Conservation (phyloP, 176 grass and related monocot genomes). For the Carex parvula region DNA sequence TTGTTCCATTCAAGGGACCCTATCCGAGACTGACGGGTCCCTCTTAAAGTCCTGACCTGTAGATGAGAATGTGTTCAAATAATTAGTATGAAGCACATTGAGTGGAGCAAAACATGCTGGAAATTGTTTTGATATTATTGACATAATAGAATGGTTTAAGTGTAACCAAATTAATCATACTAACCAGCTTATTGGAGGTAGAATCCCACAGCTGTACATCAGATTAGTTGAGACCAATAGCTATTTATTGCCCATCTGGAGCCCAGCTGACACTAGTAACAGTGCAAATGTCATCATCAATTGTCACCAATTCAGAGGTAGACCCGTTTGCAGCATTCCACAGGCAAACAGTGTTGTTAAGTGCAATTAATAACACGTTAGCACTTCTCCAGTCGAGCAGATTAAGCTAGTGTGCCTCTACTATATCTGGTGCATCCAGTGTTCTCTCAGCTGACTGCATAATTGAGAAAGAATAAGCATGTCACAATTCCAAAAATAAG, state of each 20-base stretch:
- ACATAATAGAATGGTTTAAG: too few relatives aligned
- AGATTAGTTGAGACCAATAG: conserved; percentile 27
- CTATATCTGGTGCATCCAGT: conserved; percentile 32
- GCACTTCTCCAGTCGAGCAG: conserved; percentile 51
- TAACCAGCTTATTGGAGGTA: conserved; percentile 36
- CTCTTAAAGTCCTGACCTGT: too few relatives aligned
- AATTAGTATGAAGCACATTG: too few relatives aligned
- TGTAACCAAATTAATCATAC: conserved; percentile 6
- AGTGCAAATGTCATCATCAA: conserved; percentile 40
- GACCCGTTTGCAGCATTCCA: conserved; percentile 44
- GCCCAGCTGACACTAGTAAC: conserved; percentile 53
- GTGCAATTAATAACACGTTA: conserved; percentile 48
- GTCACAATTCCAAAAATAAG: neutral
- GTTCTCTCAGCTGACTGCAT: too few relatives aligned
- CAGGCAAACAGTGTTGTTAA: conserved; percentile 46
- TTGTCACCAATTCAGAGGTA: conserved; percentile 41
- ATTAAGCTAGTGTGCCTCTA: conserved; percentile 63
- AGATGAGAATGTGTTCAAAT: too few relatives aligned
- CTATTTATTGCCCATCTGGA: too few relatives aligned
- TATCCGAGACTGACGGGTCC: too few relatives aligned
- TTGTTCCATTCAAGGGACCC: too few relatives aligned
- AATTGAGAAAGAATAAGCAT: conserved; percentile 17
- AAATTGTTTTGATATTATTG: too few relatives aligned
- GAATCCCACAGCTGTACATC: conserved; percentile 56
- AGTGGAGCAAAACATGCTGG: too few relatives aligned